Conservation (phyloP, 768 basidiomycete species). For the Tricholoma hemisulphureum region DNA sequence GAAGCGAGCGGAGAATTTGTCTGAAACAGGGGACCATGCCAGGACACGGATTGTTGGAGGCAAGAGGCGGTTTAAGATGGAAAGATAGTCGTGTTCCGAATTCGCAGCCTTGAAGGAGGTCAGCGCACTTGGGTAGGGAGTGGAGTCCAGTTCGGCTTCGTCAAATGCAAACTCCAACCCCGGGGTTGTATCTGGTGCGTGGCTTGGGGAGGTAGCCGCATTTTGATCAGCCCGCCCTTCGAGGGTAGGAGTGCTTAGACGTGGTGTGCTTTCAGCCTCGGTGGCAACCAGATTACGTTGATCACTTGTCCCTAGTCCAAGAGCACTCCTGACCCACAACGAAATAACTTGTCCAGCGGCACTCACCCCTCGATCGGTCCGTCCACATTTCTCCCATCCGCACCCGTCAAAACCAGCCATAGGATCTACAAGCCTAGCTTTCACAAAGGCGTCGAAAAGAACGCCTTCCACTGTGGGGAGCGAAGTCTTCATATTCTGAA, state of each 20-base stretch:
- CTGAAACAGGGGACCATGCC: slow-evolving; percentile 88
- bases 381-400: slow-evolving; percentile 86
- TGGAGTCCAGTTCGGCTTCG: slow-evolving; percentile 24
- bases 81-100: slow-evolving; percentile 72
- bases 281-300: slow-evolving; percentile 6
- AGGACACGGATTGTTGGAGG: slow-evolving; percentile 87
- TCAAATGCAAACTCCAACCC: slow-evolving; percentile 22
- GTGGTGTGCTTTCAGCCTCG: slow-evolving; percentile 11
- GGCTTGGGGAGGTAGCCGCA: neutral
- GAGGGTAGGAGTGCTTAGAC: neutral
- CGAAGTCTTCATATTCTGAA: slow-evolving; percentile 67
- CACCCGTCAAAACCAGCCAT: slow-evolving; percentile 78
- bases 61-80: slow-evolving; percentile 81
- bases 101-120: slow-evolving; percentile 13
- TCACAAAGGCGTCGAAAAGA: slow-evolving; percentile 75
- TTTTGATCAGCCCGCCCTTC: neutral
- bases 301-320: slow-evolving; percentile 29
- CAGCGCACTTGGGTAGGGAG: slow-evolving; percentile 17
- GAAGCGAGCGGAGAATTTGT: slow-evolving; percentile 83
- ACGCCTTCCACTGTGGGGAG: slow-evolving; percentile 91
- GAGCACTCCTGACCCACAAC: slow-evolving; percentile 81
- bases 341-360: slow-evolving; percentile 92
- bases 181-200: slow-evolving; percentile 5
- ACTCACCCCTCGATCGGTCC: slow-evolving; percentile 95
- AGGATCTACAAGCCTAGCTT: slow-evolving; percentile 73